Evolutionary conservation across 768 basidiomycete genomes (phyloP), one percentile per base, ranked within the genome.

Genomic region (Mycena maculata): DNA sequence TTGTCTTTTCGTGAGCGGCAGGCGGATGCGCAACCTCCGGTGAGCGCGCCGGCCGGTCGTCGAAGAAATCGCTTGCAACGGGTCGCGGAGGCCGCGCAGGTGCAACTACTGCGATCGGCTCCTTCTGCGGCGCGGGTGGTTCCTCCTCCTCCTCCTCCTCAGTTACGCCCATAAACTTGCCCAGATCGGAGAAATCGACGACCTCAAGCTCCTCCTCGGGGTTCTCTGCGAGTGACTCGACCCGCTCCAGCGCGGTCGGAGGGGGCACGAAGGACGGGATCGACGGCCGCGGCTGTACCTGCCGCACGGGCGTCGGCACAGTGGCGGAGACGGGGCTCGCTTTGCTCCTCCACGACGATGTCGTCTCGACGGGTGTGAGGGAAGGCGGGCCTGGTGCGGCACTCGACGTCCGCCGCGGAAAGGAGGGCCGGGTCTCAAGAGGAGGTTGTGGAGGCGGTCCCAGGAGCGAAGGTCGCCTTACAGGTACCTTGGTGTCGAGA

Each of bases 151-250:
- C n/a, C n/a, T n/a, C 72, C 63, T 61, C 57, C 38, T 76, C 76
- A 22, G 81, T 52, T 50, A 79, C 79, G 30, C 86, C 88, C 13
- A 92, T 82, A 65, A 94, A 87, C 78, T 87, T 90, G 45, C 83
- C 91, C 75, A 94, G 82, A 50, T 95, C 92, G 3, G 86, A 86
- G 70, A 93, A 95, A 72, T 94, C 92, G 9, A 95, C 86, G n/a
- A 92, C 86, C 72, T 94, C 92, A 4, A 94, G 83, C 60, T 88
- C 85, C 71, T 90, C 91, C 23, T 85, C 87, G 5, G 83, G 76
- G 59, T 78, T 77, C 44, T 82, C 77, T 20, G 79, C 79, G n/a
- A 91, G 77, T 22, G 83, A 76, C 63, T 81, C 82, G 31, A 83
- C 79, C 49, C 81, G 82, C 30, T 84, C 82, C 15, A 81, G 65